Percentiles rank a stretch among this genome's conserved stretches.
phyloP scores from a whole-genome alignment of 2,329 filamentous ascomycete species.

The Sclerotinia nivalis region DNA sequence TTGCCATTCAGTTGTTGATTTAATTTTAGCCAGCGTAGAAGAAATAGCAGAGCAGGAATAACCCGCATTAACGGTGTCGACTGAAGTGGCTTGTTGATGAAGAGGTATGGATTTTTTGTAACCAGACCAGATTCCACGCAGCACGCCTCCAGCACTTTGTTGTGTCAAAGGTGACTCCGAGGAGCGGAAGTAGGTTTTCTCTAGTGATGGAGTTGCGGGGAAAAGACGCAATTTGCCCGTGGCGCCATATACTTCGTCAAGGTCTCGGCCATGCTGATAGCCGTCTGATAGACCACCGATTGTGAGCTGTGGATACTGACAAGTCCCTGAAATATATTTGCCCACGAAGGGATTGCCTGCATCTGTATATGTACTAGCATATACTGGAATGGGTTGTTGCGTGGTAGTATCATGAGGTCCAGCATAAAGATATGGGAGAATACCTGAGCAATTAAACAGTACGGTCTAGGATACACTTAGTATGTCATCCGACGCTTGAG shows the following conservation, averaged over 20 bases:
- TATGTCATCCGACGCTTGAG: not conserved
- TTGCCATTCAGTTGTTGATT: slow-evolving; percentile 42
- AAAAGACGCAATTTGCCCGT: slow-evolving; percentile 39
- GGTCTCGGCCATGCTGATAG: slow-evolving; percentile 43
- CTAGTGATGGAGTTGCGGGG: slow-evolving; percentile 38
- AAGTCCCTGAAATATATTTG: slow-evolving; percentile 41
- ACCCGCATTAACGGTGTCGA: slow-evolving; percentile 44
- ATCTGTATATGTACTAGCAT: slow-evolving; percentile 44
- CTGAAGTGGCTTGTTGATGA: slow-evolving; percentile 43
- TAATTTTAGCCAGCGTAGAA: slow-evolving; percentile 34
- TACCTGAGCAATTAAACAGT: slow-evolving; percentile 44
- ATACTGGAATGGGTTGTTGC: slow-evolving; percentile 39
- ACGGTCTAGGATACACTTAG: slow-evolving; percentile 37
- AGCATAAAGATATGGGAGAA: slow-evolving; percentile 44
- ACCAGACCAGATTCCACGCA: slow-evolving; percentile 44
- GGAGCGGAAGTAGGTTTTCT: slow-evolving; percentile 44
- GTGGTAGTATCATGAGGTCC: slow-evolving; percentile 30
- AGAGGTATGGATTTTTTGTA: slow-evolving; percentile 41
- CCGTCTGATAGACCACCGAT: slow-evolving; percentile 44
- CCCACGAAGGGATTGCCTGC: slow-evolving; percentile 42
- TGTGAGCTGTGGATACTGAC: slow-evolving; percentile 45
- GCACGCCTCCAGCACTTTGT: slow-evolving; percentile 43
- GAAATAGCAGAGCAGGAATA: slow-evolving; percentile 41
- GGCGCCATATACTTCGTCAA: slow-evolving; percentile 40
- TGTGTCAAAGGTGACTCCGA: slow-evolving; percentile 44